Percentiles rank a stretch among this genome's conserved stretches.
Conservation (phyloP, 75 land plant species). For the Picea glauca region DNA sequence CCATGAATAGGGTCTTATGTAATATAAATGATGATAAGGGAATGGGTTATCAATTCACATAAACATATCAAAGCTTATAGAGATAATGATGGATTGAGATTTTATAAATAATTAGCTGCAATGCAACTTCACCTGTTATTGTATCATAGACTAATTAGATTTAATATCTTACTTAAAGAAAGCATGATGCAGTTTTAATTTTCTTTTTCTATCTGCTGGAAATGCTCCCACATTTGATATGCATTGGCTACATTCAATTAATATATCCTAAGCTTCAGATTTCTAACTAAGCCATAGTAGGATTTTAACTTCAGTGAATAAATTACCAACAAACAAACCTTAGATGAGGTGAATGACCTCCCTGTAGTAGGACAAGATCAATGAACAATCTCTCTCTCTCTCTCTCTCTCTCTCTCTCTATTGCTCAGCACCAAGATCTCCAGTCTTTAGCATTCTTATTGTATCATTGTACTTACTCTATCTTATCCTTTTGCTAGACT, state of each 20-base stretch:
- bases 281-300: neutral
- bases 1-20: too few species aligned
- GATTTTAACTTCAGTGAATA: slow-evolving; percentile 1
- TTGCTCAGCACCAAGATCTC: too few species aligned
- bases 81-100: neutral
- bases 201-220: neutral
- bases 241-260: neutral
- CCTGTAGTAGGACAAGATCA: neutral
- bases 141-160: neutral
- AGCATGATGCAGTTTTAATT: neutral
- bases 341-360: neutral
- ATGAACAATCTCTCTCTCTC: neutral
- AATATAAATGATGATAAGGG: too few species aligned
- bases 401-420: too few species aligned
- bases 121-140: neutral
- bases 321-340: neutral
- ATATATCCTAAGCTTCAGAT: neutral
- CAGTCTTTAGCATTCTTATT: too few species aligned
- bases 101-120: neutral
- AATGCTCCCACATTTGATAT: neutral
- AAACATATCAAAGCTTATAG: too few species aligned
- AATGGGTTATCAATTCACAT: too few species aligned
- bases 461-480: too few species aligned
- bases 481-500: too few species aligned
- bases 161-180: neutral